Percentiles rank a stretch among this genome's conserved stretches.
Conservation (phyloP, 2,329 filamentous ascomycete species). For the Trichophyton schoenleinii region DNA sequence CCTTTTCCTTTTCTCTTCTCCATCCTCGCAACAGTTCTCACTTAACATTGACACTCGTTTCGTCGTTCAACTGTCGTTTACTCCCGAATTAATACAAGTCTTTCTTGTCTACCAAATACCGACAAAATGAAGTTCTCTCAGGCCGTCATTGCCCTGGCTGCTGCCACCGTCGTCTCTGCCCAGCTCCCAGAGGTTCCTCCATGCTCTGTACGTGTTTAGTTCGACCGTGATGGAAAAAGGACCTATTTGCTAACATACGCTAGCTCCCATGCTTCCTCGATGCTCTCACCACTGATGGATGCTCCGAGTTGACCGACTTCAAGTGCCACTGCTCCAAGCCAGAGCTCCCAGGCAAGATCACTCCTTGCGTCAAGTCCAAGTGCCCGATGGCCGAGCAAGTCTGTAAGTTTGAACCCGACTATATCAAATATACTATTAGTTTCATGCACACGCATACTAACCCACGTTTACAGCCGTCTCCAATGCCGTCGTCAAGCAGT, state of each 20-base stretch:
- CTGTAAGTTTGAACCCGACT: background rate
- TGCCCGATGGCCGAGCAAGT: constrained; percentile 20
- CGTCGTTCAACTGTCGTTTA: constrained; percentile 8
- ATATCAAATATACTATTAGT: background rate
- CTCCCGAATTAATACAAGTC: background rate
- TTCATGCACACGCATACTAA: background rate
- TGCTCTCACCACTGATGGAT: constrained; percentile 33
- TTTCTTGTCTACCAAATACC: background rate
- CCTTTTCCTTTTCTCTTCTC: constrained; percentile 5
- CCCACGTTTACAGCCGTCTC: constrained; percentile 22
- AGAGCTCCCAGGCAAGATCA: constrained; percentile 29
- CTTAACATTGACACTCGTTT: constrained; percentile 13
- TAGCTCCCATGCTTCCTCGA: constrained; percentile 37
- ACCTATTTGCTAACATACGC: background rate
- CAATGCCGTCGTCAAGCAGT: constrained; percentile 23
- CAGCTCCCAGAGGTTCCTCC: constrained; percentile 35
- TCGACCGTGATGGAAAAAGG: background rate
- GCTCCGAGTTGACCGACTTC: constrained; percentile 36
- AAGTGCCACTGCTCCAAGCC: constrained; percentile 39
- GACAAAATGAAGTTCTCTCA: constrained; percentile 25
- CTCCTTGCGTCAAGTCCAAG: constrained; percentile 36
- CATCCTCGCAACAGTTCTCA: constrained; percentile 4
- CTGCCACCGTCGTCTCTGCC: constrained; percentile 34
- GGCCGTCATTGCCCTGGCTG: constrained; percentile 26
- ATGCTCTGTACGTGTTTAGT: constrained; percentile 32